Evolutionary conservation across 768 basidiomycete species (phyloP), one percentile per base, ranked within the genome.

Genomic region (Leucocoprinus leucothites): DNA sequence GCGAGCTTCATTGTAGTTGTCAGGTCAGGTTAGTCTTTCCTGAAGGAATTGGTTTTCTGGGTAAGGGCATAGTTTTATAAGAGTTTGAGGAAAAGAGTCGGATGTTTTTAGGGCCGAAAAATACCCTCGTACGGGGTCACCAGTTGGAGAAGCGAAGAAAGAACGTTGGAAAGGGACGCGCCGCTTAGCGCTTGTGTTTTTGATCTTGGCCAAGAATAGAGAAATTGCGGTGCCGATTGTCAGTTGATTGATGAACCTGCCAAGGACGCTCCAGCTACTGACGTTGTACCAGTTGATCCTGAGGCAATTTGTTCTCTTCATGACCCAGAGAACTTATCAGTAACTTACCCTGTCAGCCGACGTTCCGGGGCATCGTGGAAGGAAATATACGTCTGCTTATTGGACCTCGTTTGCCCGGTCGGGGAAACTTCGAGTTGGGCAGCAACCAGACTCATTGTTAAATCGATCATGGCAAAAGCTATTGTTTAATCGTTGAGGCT

Each of bases 91-190:
- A 51, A 51, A 51, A 51, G 50, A 28, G 25, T 51, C 50, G 50
- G 50, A 51, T 42, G 50, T 34, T 42, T 42, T 40, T 51, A 51
- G 50, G 50, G 11, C 50, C 50, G 50, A 51, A 51, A 51, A 51
- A 51, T 42, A 31, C 16, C 50, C 40, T 21, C n/a, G 21, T 42
- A n/a, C n/a, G 3, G 9, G 40, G 40, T 42, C 40, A 42, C 24
- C 24, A 41, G 26, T 19, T 38, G 49, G 22, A 28, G 40, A 51
- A 25, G 40, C 9, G 7, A 28, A 4, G 16, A 24, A 16, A n/a
- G 14, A 40, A 40, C 6, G 34, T 9, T 3, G 35, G 14, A 14
- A 14, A 35, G 35, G 8, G 4, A 41, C 40, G 31, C 31, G 31
- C 11, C 11, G 31, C 31, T 31, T 5, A 31, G 31, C 31, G 31